These are phyloP conservation scores for Rhododendron simsii DNA, from an alignment of 148 eudicot species.

Conservation along the genomic window DNA sequence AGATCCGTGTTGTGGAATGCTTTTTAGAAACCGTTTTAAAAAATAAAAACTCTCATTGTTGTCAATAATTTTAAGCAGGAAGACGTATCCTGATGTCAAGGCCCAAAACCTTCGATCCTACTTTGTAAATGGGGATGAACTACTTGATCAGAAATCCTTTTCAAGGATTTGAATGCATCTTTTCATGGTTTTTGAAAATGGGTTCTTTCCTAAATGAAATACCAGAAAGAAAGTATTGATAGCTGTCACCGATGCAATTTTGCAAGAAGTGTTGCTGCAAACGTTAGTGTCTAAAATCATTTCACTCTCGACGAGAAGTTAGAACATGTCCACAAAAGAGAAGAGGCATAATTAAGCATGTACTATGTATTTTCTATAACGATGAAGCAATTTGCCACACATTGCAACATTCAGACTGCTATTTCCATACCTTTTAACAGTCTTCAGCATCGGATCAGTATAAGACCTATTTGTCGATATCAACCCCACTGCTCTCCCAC, in stretches of 20 bases:
- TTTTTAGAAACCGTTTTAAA: no score
- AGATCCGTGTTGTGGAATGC: no score
- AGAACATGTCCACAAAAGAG: neutral
- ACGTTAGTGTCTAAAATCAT: neutral
- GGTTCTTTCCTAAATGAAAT: neutral
- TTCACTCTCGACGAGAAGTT: neutral
- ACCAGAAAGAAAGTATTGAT: neutral
- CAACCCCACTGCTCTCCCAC: conserved; percentile 63
- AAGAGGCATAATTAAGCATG: neutral
- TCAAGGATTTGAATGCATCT: neutral
- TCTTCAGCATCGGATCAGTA: conserved; percentile 48
- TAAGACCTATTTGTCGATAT: conserved; percentile 59
- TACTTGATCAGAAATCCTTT: neutral
- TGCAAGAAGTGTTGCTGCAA: neutral
- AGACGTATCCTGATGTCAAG: no score
- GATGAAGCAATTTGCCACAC: neutral
- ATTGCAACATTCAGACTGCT: neutral
- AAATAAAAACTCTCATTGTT: no score
- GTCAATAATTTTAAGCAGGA: no score
- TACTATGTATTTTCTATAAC: neutral
- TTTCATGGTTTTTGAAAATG: neutral
- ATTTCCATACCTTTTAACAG: conserved; percentile 28
- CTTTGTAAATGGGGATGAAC: neutral
- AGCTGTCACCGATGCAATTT: neutral
- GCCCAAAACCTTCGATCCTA: no score